Conservation (phyloP, 148 eudicot species). For the Nepenthes gracilis region DNA sequence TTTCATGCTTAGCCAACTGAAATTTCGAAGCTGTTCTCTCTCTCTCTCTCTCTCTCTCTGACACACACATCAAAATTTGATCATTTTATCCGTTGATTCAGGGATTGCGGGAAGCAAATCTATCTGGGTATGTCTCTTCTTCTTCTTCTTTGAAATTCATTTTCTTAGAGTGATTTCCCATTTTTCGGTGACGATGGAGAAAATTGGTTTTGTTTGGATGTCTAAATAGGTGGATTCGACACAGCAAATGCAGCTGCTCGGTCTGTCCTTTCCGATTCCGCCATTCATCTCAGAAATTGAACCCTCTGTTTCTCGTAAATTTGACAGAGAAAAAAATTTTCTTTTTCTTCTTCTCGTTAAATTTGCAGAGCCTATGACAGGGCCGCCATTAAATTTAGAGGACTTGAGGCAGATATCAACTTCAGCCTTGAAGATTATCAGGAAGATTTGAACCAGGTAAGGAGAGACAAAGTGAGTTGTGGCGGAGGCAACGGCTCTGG, state of each 20-base stretch:
- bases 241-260: conserved; percentile 99
- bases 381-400: conserved; percentile 96
- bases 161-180: background rate
- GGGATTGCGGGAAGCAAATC: conserved; percentile 99
- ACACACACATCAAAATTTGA: background rate
- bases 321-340: background rate
- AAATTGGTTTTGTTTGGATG: background rate
- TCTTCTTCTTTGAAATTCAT: background rate
- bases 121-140: conserved; percentile 58
- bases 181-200: background rate
- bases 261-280: conserved; percentile 19
- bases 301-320: too few species aligned
- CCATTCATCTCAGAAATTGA: too few species aligned
- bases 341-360: background rate
- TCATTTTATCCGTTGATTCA: conserved; percentile 12
- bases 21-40: background rate
- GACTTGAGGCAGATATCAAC: conserved; percentile 93
- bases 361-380: conserved; percentile 82
- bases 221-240: conserved; percentile 82
- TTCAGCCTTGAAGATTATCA: conserved; percentile 78
- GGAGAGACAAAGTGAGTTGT: too few species aligned
- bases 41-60: background rate
- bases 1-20: background rate
- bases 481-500: too few species aligned
- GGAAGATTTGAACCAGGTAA: conserved; percentile 82